Percentiles rank a stretch among this genome's conserved stretches.
Evolutionary conservation across 139 green algal species (phyloP).

Genomic region (Chlamydomonas applanata): DNA sequence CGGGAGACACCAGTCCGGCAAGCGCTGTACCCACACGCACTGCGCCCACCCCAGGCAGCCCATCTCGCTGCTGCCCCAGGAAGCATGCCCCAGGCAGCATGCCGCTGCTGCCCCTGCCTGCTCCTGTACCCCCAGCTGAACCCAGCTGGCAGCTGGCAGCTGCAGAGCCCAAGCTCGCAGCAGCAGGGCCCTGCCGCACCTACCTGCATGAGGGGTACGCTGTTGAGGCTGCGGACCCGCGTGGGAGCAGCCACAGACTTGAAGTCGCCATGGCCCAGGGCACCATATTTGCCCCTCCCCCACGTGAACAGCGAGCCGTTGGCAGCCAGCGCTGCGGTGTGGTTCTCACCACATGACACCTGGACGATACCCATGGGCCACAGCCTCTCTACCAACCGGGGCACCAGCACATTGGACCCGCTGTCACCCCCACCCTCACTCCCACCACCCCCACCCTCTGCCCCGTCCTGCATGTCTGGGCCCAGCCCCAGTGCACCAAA

Average conservation of each 20-base stretch:
- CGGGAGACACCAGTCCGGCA: too few species aligned
- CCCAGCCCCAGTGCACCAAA: constrained; percentile 62
- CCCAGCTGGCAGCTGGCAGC: too few species aligned
- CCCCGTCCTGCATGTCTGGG: too few species aligned
- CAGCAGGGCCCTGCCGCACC: not conserved
- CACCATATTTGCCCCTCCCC: constrained; percentile 71
- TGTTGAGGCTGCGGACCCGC: constrained; percentile 39
- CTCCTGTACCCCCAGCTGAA: too few species aligned
- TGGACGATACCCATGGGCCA: constrained; percentile 60
- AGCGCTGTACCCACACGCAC: too few species aligned
- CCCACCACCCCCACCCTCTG: too few species aligned
- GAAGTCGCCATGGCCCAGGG: constrained; percentile 66
- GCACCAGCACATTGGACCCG: constrained; percentile 20
- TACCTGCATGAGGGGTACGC: constrained; percentile 10
- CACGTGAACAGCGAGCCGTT: constrained; percentile 71
- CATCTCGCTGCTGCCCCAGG: too few species aligned
- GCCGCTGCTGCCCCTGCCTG: too few species aligned
- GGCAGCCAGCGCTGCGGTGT: constrained; percentile 62
- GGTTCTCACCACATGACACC: constrained; percentile 67
- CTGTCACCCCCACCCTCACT: too few species aligned
- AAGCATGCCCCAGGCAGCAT: too few species aligned
- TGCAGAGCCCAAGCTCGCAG: too few species aligned
- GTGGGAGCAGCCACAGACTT: constrained; percentile 32
- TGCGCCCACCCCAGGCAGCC: too few species aligned
- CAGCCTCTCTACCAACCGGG: constrained; percentile 41